These are phyloP conservation scores for Geotrichum aggregatum DNA, from an alignment of 1,139 yeast genomes.

Conservation along the genomic window DNA sequence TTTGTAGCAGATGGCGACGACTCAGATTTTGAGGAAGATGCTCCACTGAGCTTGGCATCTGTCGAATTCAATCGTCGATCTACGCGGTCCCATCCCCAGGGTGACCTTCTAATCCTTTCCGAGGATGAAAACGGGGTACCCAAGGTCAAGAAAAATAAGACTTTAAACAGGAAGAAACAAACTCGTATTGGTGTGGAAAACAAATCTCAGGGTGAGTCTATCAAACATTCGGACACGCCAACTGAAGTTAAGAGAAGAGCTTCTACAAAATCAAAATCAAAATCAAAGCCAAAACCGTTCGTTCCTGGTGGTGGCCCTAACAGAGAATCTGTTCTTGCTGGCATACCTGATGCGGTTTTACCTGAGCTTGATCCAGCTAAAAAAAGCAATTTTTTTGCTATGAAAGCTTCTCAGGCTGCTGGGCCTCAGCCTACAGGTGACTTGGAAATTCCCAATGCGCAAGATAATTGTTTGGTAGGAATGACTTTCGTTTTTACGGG, in stretches of 20 bases:
- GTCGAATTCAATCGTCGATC: slow-evolving; percentile 2
- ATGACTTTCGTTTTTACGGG: slow-evolving; percentile 94
- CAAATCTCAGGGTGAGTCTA: slow-evolving; percentile 7
- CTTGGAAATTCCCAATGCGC: slow-evolving; percentile 65
- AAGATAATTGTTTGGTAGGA: slow-evolving; percentile 79
- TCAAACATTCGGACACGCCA: slow-evolving; percentile 5
- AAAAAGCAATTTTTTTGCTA: slow-evolving; percentile 53
- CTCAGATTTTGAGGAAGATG: slow-evolving; percentile 36
- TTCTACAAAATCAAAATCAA: not conserved
- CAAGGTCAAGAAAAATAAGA: not conserved
- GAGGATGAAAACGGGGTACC: slow-evolving; percentile 6
- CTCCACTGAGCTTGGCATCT: slow-evolving; percentile 3
- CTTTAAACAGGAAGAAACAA: slow-evolving; percentile 13
- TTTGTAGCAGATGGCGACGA: slow-evolving; percentile 40
- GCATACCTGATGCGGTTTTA: slow-evolving; percentile 65
- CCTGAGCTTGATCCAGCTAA: slow-evolving; percentile 54
- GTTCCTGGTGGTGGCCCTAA: slow-evolving; percentile 27
- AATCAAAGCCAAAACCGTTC: slow-evolving; percentile 1
- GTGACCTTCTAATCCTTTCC: not conserved
- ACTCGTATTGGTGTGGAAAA: slow-evolving; percentile 13
- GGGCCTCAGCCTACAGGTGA: slow-evolving; percentile 33
- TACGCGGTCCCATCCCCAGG: slow-evolving; percentile 20
- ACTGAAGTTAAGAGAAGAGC: not conserved
- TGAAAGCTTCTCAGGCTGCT: slow-evolving; percentile 28
- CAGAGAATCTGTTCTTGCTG: slow-evolving; percentile 54